Percentiles rank a stretch among this genome's conserved stretches.
Conservation (phyloP, 2,329 filamentous ascomycete genomes). For the Colletotrichum euphorbiae region DNA sequence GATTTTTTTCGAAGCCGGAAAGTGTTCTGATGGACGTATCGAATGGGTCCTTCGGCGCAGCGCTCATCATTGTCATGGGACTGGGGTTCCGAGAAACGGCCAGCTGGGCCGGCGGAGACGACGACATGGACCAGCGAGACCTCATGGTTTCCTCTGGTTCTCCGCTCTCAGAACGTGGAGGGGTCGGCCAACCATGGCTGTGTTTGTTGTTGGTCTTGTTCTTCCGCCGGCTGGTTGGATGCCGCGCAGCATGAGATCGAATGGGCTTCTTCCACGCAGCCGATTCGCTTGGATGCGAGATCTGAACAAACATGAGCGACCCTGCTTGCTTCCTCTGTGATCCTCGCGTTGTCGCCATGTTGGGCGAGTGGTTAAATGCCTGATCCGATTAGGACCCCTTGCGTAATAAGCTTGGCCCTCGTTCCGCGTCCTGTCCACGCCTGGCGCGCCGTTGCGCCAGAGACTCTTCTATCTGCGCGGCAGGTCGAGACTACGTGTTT, state of each 20-base stretch:
- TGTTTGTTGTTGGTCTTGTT: constrained; percentile 7
- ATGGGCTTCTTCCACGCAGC: constrained; percentile 36
- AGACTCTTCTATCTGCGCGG: neutral
- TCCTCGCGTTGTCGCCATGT: constrained; percentile 5
- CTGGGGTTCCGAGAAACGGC: neutral
- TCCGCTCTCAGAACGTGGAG: neutral
- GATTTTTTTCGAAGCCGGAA: constrained; percentile 19
- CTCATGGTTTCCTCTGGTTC: neutral
- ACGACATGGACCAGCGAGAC: neutral
- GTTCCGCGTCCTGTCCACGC: neutral
- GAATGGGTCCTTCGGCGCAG: constrained; percentile 24
- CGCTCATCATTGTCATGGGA: constrained; percentile 14
- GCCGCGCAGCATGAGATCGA: constrained; percentile 42
- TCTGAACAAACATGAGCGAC: constrained; percentile 41
- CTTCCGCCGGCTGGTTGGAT: constrained; percentile 24
- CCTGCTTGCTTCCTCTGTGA: constrained; percentile 2
- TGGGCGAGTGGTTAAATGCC: neutral
- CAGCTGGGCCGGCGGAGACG: neutral
- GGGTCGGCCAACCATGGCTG: neutral
- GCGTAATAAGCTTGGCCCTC: neutral
- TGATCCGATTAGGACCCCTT: neutral
- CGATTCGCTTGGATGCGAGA: constrained; percentile 39
- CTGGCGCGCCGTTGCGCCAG: neutral
- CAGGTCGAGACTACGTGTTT: neutral
- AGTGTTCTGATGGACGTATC: constrained; percentile 18